Evolutionary conservation across 768 basidiomycete genomes (phyloP).

Genomic region (Rhodotorula kratochvilovae): DNA sequence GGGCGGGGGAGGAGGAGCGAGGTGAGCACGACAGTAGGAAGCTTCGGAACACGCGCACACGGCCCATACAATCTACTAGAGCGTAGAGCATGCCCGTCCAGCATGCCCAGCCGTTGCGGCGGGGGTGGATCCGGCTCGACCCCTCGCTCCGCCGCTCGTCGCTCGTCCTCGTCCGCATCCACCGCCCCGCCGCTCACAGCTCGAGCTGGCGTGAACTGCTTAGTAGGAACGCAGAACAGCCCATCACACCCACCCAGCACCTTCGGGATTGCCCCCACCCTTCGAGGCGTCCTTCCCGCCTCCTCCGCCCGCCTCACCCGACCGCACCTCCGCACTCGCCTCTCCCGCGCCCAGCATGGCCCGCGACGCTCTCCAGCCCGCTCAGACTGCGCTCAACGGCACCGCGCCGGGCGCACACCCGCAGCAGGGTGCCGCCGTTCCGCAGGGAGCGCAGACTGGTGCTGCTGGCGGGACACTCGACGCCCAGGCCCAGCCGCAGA

Average conservation of each 20-base stretch:
- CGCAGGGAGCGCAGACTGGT: no score
- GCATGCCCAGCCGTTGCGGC: no score
- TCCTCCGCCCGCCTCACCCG: background rate
- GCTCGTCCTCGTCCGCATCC: background rate
- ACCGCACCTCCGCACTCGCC: no score
- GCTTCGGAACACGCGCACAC: background rate
- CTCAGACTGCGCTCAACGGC: background rate
- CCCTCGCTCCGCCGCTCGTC: no score
- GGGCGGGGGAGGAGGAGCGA: background rate
- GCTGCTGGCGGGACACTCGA: no score
- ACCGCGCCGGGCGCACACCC: accelerated
- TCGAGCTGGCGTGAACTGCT: no score
- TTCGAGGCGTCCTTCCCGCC: no score
- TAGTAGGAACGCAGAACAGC: no score
- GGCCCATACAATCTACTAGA: background rate
- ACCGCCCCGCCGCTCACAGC: background rate
- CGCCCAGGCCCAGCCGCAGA: background rate
- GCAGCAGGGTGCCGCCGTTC: background rate
- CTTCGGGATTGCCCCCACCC: no score
- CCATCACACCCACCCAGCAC: background rate
- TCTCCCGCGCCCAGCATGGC: background rate
- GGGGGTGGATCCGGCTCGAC: no score
- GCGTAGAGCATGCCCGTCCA: background rate
- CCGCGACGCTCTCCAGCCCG: background rate
- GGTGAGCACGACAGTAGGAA: background rate